Evolutionary conservation across 208 protist genomes (phyloP), one percentile per base, ranked within the genome.

Genomic region (Crithidia bombi): DNA sequence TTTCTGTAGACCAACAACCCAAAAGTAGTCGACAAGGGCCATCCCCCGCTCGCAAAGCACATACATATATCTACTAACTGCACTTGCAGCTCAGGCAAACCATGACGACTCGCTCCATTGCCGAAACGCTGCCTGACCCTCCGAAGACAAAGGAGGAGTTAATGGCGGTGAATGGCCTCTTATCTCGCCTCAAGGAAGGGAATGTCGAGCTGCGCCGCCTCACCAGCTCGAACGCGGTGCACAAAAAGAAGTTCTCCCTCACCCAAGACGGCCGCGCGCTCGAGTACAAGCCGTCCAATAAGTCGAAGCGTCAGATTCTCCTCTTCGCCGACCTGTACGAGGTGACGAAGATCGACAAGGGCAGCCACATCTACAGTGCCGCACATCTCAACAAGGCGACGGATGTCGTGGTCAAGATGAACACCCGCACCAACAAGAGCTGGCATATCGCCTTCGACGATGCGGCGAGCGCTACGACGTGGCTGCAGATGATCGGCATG

Each of bases 291-390:
- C 82, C 80, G 0, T 77, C 81, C 1, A 79, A 55, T 9, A 91
- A 91, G 64, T 41, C 23, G 26, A 62, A 75, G 44, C 55, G 73
- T 21, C 68, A 78, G 54, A 59, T 73, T 21, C 30, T 91, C 17
- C 67, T 88, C 26, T 87, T 91, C 65, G 38, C 67, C 17, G 82
- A 91, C 58, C 47, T 88, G 39, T 74, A 72, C 59, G 79, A 88
- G 41, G 81, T 86, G 30, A 72, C 55, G n/a, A 75, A 65, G 38
- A 56, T 83, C 39, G 79, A 83, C 38, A n/a, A 43, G 0, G 69
- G 57, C 21, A 77, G 73, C 49, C 82, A 87, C 65, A 23, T 76
- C 17, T 90, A 90, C 75, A 54, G 58, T 14, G 80, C 75, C 44
- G 58, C 75, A 0, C 47, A 62, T 9, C 69, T 85, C 19, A 62